phyloP scores from a whole-genome alignment of 1,284 basidiomycete genomes.

The Neonothopanus nambi region DNA sequence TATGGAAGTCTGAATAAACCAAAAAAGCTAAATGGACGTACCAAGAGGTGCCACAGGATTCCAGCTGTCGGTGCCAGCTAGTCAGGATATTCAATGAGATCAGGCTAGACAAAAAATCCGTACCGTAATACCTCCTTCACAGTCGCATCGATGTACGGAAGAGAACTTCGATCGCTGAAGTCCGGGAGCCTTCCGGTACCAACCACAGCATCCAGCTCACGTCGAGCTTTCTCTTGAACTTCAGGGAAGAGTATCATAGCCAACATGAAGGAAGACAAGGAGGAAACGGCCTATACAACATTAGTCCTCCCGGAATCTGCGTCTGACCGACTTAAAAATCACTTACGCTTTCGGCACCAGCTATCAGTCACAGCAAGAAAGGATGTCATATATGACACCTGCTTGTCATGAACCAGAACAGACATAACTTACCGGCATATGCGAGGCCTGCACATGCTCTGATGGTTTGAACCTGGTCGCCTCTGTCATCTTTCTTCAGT shows the following conservation, averaged over 20 bases:
- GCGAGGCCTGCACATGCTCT: conserved; percentile 18
- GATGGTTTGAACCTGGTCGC: conserved; percentile 11
- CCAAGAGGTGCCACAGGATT: conserved; percentile 46
- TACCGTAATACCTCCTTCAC: conserved; percentile 16
- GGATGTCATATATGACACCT: neutral
- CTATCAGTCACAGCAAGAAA: neutral
- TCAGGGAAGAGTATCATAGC: conserved; percentile 49
- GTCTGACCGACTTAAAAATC: neutral
- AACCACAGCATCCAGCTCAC: conserved; percentile 13
- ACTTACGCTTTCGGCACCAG: conserved; percentile 10
- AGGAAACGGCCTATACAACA: conserved; percentile 39
- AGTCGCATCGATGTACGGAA: conserved; percentile 16
- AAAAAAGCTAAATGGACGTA: conserved; percentile 22
- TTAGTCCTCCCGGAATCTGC: neutral
- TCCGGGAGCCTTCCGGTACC: conserved; percentile 14
- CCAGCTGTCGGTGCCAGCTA: neutral
- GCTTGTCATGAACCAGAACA: neutral
- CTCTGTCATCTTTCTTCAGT: conserved; percentile 1
- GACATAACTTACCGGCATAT: conserved; percentile 20
- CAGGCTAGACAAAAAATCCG: neutral
- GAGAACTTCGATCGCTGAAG: conserved; percentile 11
- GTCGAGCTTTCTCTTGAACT: conserved; percentile 27
- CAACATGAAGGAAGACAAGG: conserved; percentile 47
- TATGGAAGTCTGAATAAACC: too few species aligned
- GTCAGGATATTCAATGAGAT: neutral